Base-by-base conservation (phyloP, 73 alveolate genomes). In the Blepharisma japonicum region DNA sequence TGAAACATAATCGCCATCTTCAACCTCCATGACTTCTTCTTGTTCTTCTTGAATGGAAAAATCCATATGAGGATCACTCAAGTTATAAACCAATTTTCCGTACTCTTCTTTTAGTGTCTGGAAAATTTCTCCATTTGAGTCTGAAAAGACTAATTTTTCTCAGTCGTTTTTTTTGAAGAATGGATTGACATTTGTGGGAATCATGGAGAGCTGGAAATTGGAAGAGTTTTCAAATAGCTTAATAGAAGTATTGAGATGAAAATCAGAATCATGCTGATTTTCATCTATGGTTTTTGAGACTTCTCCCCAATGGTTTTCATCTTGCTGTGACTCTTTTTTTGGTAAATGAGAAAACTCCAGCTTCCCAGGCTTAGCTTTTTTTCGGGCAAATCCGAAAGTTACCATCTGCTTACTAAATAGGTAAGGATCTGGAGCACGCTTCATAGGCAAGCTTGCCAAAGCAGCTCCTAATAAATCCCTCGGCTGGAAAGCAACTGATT, bases 281-380 rank as follows among this genome's bases (percentile, higher is more conserved):
- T 61, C 74, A n/a, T 39, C 18, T 25, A 14, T 61, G 11, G 38
- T 0, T 14, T 14, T 14, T 9, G 23, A 39, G 14, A 20, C n/a
- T 18, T 25, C 74, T 25, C 74, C 74, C 74, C 74, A 61, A 2
- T 25, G 74, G 6, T 9, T 11, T 25, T 5, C 49, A 20, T 14
- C 47, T 8, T 20, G 18, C 2, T n/a, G n/a, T 20, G 74, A 61
- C 38, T 14, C 47, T 8, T 20, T 25, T 14, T n/a, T 25, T 20
- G 74, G 23, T 9, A 9, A 25, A 61, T 9, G 50, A 1, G 38
- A 39, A 39, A 61, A 8, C 2, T 61, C 74, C 14, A 20, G 2
- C 23, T 61, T 61, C 5, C 74, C 74, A 18, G 74, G 74, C 47
- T 61, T 61, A 8, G 47, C 74, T 14, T n/a, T n/a, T 25, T 61